A percentile compares a stretch with the other conserved stretches of the same genome.
Evolutionary conservation across 306 rosid genomes (phyloP).

Genomic region (Corylus americana): DNA sequence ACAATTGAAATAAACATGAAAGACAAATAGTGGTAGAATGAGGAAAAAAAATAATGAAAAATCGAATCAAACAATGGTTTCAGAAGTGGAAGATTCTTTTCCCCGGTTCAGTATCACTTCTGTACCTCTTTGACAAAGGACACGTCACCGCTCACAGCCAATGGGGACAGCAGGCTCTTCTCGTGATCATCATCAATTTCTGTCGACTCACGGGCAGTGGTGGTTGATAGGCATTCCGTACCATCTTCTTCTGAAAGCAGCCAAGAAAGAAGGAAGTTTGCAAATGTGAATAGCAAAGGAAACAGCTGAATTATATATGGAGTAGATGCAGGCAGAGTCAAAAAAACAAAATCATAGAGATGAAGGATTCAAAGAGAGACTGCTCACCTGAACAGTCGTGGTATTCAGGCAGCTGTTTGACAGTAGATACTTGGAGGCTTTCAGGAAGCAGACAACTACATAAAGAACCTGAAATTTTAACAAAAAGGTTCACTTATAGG

Average conservation of each 20-base stretch:
- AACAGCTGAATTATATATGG: constrained; percentile 1
- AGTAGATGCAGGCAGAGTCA: constrained; percentile 7
- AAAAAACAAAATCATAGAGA: neutral
- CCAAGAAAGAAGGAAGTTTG: constrained; percentile 16
- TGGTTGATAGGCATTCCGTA: constrained; percentile 47
- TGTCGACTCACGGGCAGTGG: constrained; percentile 45
- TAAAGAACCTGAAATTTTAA: constrained; percentile 67
- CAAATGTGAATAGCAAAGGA: constrained; percentile 23
- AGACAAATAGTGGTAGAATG: neutral
- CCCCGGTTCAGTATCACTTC: neutral
- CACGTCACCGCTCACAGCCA: constrained; percentile 47
- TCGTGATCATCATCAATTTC: constrained; percentile 67
- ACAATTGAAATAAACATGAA: neutral
- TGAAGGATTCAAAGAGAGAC: neutral
- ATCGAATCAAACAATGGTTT: constrained; percentile 7
- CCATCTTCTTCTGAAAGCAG: constrained; percentile 64
- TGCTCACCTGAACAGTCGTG: constrained; percentile 70
- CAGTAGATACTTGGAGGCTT: constrained; percentile 75
- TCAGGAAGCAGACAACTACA: constrained; percentile 98
- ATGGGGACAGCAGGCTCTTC: constrained; percentile 57
- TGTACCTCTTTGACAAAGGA: constrained; percentile 59
- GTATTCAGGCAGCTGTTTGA: constrained; percentile 81
- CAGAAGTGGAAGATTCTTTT: neutral
- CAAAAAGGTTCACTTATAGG: constrained; percentile 22
- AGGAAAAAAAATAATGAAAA: neutral